phyloP scores from a whole-genome alignment of 768 basidiomycete genomes.

The Holtermannia corniformis region DNA sequence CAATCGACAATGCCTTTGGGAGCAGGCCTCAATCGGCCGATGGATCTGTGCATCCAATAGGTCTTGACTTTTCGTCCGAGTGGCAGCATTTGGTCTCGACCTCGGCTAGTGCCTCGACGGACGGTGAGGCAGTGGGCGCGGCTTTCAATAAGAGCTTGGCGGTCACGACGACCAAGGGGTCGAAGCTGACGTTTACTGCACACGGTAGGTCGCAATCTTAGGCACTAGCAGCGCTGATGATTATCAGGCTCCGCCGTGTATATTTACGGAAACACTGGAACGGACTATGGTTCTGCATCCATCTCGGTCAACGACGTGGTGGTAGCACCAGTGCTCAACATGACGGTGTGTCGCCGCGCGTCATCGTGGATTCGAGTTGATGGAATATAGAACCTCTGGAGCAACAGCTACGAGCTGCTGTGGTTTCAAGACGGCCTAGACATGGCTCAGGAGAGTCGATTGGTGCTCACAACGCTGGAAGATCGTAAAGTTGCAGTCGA shows the following conservation, averaged over 20 bases:
- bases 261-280: constrained; percentile 19
- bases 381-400: constrained; percentile 17
- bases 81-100: not conserved
- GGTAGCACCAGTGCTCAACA: constrained; percentile 9
- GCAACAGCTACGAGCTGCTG: constrained; percentile 20
- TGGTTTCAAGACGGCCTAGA: constrained; percentile 30
- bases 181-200: constrained; percentile 4
- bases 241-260: constrained; percentile 15
- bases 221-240: not conserved
- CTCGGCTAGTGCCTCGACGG: not conserved
- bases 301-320: constrained; percentile 10
- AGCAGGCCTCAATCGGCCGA: not conserved
- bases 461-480: constrained; percentile 25
- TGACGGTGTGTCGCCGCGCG: constrained; percentile 11
- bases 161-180: constrained; percentile 5
- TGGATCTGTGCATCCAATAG: not conserved
- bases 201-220: constrained; percentile 9
- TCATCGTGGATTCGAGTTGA: not conserved
- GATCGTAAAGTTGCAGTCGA: constrained; percentile 21
- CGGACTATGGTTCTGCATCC: constrained; percentile 18
- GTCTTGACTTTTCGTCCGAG: not conserved
- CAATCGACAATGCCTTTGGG: not conserved
- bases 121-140: not conserved
- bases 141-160: constrained; percentile 11
- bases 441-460: not conserved